Evolutionary conservation across 192 early-diverging fungal species (phyloP), one percentile per base, ranked within the genome.

Genomic region (Backusella westeae): DNA sequence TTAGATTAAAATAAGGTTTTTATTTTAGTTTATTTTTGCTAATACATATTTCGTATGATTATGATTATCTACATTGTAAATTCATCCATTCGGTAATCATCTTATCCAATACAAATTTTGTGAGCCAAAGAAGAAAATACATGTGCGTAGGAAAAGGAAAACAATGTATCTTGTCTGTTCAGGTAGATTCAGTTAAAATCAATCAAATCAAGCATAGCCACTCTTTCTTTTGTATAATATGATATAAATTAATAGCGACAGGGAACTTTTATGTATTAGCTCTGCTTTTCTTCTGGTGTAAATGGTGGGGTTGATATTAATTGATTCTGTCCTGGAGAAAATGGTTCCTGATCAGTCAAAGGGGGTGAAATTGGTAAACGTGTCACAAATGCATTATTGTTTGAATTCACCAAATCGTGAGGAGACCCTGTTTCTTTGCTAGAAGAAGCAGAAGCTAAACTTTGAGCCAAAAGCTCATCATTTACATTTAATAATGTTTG

Each of bases 401-500:
- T 53, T 2, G 21, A 21, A 53, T n/a, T n/a, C 52, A 19, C 6
- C 52, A 53, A 53, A 53, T 53, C n/a, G 6, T 53, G 52, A 4
- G 52, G 17, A 53, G 17, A 17, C 6, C n/a, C n/a, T n/a, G 5
- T 21, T 21, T 53, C 15, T 21, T 53, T 8, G 6, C n/a, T 53
- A 53, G 52, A 53, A n/a, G 46, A 36, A 10, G 2, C 9, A 5
- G 29, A 52, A 17, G 70, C 70, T 34, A 74, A 38, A 34, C 52
- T 29, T 38, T 52, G 52, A 52, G 66, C 39, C 6, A 67, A 35
- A 26, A 42, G n/a, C 15, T 34, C 59, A 42, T 34, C 73, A 32
- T 17, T 42, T 21, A 53, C 73, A 19, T 67, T 36, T 67, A 67
- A 68, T 68, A 68, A 36, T 21, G 67, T 10, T 68, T 68, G 67